Evolutionary conservation across 768 basidiomycete genomes (phyloP).

Genomic region (Cystobasidium ongulense): DNA sequence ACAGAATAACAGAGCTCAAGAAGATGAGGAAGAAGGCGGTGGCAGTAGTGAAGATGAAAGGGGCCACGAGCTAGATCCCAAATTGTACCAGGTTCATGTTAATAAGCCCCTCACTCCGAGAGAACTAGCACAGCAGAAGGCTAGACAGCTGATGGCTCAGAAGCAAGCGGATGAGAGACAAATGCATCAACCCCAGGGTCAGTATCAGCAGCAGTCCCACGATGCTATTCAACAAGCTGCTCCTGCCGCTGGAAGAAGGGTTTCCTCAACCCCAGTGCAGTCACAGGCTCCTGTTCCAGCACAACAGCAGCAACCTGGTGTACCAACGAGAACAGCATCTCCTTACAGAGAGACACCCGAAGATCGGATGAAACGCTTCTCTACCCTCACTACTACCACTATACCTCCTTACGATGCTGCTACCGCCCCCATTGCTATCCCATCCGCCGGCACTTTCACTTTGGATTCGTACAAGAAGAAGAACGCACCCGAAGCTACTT

Average conservation of each 20-base stretch:
- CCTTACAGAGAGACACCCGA: conserved; percentile 8
- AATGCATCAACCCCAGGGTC: neutral
- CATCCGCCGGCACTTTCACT: neutral
- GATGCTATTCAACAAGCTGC: neutral
- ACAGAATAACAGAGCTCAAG: neutral
- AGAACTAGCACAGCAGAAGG: conserved; percentile 23
- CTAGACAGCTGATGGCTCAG: conserved; percentile 13
- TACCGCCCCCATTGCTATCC: neutral
- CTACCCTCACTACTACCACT: neutral
- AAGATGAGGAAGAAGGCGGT: conserved; percentile 24
- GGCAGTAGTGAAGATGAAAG: conserved; percentile 21
- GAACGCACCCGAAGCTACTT: conserved; percentile 14
- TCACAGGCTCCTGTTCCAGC: neutral
- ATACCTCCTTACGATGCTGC: neutral
- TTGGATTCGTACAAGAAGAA: conserved; percentile 21
- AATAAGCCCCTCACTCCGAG: conserved; percentile 23
- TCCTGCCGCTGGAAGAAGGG: neutral
- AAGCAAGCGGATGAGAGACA: neutral
- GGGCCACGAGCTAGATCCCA: neutral
- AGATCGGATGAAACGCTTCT: conserved; percentile 22
- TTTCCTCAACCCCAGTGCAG: neutral
- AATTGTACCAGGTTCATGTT: conserved; percentile 21
- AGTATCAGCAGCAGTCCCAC: neutral
- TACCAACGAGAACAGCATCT: neutral
- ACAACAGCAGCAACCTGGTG: conserved; percentile 6